Percentiles rank a stretch among this genome's conserved stretches.
phyloP scores from a whole-genome alignment of 2,329 filamentous ascomycete species.

The Trichoderma sp. region DNA sequence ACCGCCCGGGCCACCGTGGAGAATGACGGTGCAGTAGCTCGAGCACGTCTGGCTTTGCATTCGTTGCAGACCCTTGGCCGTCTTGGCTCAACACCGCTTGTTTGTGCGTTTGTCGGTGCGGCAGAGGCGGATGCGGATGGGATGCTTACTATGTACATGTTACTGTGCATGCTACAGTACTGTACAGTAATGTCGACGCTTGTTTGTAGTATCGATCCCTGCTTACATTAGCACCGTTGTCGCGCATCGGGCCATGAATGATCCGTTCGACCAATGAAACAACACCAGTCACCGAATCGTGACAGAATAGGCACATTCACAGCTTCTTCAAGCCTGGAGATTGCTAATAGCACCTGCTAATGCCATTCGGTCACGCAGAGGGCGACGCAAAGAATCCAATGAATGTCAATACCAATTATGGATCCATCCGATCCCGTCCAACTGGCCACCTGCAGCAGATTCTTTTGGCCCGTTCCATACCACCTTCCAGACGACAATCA shows the following conservation, averaged over 20 bases:
- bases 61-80: not conserved
- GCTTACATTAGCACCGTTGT: not conserved
- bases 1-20: not conserved
- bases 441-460: not conserved
- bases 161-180: no score
- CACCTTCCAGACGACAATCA: not conserved
- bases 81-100: not conserved
- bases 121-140: not conserved
- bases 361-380: not conserved
- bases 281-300: not conserved
- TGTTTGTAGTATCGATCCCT: not conserved
- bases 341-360: not conserved
- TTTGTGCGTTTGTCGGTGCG: not conserved
- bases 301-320: no score
- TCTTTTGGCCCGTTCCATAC: not conserved
- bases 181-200: not conserved
- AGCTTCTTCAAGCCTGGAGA: not conserved
- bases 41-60: not conserved
- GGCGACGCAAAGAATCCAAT: not conserved
- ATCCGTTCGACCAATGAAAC: not conserved
- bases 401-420: not conserved
- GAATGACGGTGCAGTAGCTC: constrained; percentile 7
- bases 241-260: not conserved
- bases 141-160: no score
- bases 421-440: not conserved